Conservation (phyloP, 2,329 filamentous ascomycete species). For the Calonectria pteridis region DNA sequence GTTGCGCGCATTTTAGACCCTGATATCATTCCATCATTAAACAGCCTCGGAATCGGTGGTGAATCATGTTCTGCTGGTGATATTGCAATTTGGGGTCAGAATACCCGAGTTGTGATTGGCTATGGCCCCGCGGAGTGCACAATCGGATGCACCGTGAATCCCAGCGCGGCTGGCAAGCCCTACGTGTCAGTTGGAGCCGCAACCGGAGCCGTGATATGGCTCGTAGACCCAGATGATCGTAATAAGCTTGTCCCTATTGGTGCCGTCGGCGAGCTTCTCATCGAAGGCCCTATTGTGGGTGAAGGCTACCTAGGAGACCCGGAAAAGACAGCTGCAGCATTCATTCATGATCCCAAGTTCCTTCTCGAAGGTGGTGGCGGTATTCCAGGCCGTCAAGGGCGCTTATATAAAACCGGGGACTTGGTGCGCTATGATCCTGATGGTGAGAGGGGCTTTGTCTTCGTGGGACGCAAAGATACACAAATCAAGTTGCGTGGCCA, state of each 20-base stretch:
- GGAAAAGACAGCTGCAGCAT: not conserved
- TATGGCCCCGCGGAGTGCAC: not conserved
- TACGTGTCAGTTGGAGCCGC: not conserved
- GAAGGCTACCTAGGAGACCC: not conserved
- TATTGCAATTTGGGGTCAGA: not conserved
- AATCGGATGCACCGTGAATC: not conserved
- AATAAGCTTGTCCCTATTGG: not conserved
- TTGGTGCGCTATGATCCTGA: not conserved
- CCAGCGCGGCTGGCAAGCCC: not conserved
- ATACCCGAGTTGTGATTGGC: not conserved
- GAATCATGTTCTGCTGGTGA: not conserved
- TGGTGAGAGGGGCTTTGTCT: not conserved
- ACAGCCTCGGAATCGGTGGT: not conserved
- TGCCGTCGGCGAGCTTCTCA: not conserved
- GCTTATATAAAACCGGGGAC: not conserved
- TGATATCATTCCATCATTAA: not conserved
- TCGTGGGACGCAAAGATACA: not conserved
- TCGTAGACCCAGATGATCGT: not conserved
- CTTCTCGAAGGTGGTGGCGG: not conserved
- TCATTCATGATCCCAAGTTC: not conserved
- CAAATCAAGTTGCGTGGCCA: not conserved
- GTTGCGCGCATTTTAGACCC: not conserved
- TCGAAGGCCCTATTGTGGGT: not conserved
- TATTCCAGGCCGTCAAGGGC: not conserved
- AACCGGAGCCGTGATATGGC: not conserved